Base-by-base conservation (phyloP, 768 basidiomycete species). In the Vishniacozyma victoriae region DNA sequence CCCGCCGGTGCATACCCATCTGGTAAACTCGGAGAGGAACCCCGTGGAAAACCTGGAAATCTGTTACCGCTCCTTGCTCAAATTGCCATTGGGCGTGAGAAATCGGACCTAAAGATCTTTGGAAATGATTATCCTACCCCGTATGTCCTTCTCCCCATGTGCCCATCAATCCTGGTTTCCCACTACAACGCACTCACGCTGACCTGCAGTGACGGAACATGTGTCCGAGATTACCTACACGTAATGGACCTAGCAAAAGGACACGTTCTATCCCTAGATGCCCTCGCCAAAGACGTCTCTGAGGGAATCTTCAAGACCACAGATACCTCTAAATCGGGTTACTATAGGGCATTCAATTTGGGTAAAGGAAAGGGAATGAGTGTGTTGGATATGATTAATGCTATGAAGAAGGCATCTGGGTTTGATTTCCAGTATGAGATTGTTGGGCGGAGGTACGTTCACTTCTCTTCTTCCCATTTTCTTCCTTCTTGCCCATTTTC, bases 1-100 rank as follows among this genome's bases (percentile, higher is more conserved):
- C 93, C 93, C 53, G 95, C 89, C 29, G 93, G 93, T 14, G 91
- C 92, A 0, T 92, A 97, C 72, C 87, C 90, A 1, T 95, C 91
- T 16, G 93, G 93, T 35, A 72, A 77, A 52, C 92, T 99, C 45
- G 93, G 93, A n/a, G 93, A 99, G 72, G 92, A 96, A 63, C 93
- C 95, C n/a, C 77, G 79, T 39, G 93, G 93, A 27, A 82, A 87
- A 46, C 95, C 93, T 4, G 89, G 87, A 41, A 99, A 99, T 72
- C 78, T 99, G 35, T 75, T 99, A 22, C 95, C 95, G 5, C 76
- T 97, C 9, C 80, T 97, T 26, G 87, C 90, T 5, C 90, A 93
- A 36, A 95, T 96, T 80, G 92, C 95, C 5, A 76, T 90, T 47
- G 95, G 93, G 18, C 83, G 89, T 41, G 79, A 89, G 57, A 82